Conservation (phyloP, 805 yeast genomes). For the Candida anglica region DNA sequence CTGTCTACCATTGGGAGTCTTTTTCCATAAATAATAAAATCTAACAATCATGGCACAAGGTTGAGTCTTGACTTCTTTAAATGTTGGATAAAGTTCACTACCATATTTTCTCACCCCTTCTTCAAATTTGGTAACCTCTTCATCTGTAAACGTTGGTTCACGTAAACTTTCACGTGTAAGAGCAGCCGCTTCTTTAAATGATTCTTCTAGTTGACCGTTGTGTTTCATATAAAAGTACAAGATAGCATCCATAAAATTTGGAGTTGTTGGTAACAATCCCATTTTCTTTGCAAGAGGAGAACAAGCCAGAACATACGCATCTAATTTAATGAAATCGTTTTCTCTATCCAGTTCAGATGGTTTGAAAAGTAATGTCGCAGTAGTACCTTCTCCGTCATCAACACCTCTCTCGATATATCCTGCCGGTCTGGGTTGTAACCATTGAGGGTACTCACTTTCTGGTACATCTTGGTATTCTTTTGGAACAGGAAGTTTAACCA, state of each 20-base stretch:
- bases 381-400: slow-evolving; percentile 48
- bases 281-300: slow-evolving; percentile 53
- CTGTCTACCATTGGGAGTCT: slow-evolving; percentile 65
- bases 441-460: slow-evolving; percentile 54
- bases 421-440: slow-evolving; percentile 75
- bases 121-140: slow-evolving; percentile 69
- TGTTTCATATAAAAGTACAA: slow-evolving; percentile 50
- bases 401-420: slow-evolving; percentile 86
- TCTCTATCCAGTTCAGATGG: slow-evolving; percentile 28
- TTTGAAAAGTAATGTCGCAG: slow-evolving; percentile 67
- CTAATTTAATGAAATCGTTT: slow-evolving; percentile 36
- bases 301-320: slow-evolving; percentile 53
- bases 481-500: slow-evolving; percentile 41
- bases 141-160: slow-evolving; percentile 72
- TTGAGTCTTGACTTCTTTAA: slow-evolving; percentile 67
- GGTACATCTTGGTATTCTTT: slow-evolving; percentile 36
- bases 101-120: slow-evolving; percentile 70
- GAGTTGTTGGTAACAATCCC: slow-evolving; percentile 56
- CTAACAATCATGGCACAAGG: slow-evolving; percentile 77
- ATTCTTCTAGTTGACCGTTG: slow-evolving; percentile 47
- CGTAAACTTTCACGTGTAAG: slow-evolving; percentile 56
- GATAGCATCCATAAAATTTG: slow-evolving; percentile 79
- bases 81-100: slow-evolving; percentile 73
- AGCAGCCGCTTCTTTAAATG: slow-evolving; percentile 41
- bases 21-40: slow-evolving; percentile 89